phyloP scores from a whole-genome alignment of 257 asterid genomes.

The Rehmannia glutinosa region DNA sequence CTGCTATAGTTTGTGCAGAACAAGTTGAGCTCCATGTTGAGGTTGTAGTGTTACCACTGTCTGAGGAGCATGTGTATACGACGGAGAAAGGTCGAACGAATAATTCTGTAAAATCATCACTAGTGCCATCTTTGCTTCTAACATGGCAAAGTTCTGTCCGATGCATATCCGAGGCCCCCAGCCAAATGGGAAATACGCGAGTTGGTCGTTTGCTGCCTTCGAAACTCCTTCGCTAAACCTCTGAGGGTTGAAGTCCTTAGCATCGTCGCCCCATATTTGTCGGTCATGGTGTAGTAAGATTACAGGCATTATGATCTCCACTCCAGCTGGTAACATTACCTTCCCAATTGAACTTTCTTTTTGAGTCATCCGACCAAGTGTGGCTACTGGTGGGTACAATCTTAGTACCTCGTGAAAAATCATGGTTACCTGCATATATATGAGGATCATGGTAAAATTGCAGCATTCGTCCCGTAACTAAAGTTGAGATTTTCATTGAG shows the following conservation, averaged over 20 bases:
- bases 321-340: slow-evolving; percentile 24
- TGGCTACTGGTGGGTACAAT: slow-evolving; percentile 27
- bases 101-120: slow-evolving; percentile 30
- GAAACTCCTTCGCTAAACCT: slow-evolving; percentile 34
- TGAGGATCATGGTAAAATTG: too few relatives aligned
- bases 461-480: too few relatives aligned
- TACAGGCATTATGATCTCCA: slow-evolving; percentile 22
- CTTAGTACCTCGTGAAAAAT: slow-evolving; percentile 42
- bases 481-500: too few relatives aligned
- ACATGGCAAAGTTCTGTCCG: slow-evolving; percentile 38
- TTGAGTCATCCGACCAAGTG: not conserved
- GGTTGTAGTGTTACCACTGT: slow-evolving; percentile 19
- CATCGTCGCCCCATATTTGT: slow-evolving; percentile 44
- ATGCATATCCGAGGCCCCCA: slow-evolving; percentile 46
- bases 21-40: slow-evolving; percentile 32
- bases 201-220: slow-evolving; percentile 21
- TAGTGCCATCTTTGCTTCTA: slow-evolving; percentile 41
- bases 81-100: slow-evolving; percentile 36
- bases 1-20: not conserved
- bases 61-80: slow-evolving; percentile 41
- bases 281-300: slow-evolving; percentile 31
- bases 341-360: slow-evolving; percentile 24
- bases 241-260: slow-evolving; percentile 37
- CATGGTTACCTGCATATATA: slow-evolving; percentile 34
- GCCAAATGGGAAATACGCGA: slow-evolving; percentile 32